Conservation (phyloP, 2,329 filamentous ascomycete species). For the Waltergamsia citrina region DNA sequence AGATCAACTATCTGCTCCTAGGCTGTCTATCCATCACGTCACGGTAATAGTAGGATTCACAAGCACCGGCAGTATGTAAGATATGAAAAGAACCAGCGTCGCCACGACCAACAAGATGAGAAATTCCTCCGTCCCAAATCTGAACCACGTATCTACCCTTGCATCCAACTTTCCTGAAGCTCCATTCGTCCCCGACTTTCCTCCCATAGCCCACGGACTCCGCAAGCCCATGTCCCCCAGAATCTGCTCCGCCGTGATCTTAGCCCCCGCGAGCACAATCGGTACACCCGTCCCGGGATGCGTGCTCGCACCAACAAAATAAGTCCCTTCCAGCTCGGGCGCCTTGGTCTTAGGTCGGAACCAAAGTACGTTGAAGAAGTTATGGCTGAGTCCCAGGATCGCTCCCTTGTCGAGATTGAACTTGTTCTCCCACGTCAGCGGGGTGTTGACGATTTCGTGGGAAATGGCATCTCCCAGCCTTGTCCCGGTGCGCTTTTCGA, state of each 20-base stretch:
- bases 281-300: conserved; percentile 71
- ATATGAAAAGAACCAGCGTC: conserved; percentile 3
- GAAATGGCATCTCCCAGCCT: conserved; percentile 36
- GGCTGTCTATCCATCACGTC: no score
- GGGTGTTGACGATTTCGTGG: conserved; percentile 58
- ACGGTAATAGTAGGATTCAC: conserved; percentile 4
- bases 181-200: conserved; percentile 2
- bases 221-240: conserved; percentile 19
- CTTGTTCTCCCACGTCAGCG: conserved; percentile 50
- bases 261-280: conserved; percentile 61
- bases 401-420: conserved; percentile 71
- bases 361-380: conserved; percentile 63
- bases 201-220: conserved; percentile 5
- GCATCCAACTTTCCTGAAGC: conserved; percentile 7
- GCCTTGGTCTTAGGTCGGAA: conserved; percentile 54
- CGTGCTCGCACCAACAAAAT: conserved; percentile 67
- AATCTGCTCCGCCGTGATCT: conserved; percentile 41
- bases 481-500: conserved; percentile 48
- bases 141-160: conserved; percentile 4
- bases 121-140: conserved; percentile 10
- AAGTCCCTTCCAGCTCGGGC: conserved; percentile 38
- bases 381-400: conserved; percentile 62
- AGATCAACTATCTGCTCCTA: no score
- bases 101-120: conserved; percentile 1
- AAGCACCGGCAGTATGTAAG: not conserved